Base-by-base conservation (phyloP, 768 basidiomycete species). In the Zangia roseola region DNA sequence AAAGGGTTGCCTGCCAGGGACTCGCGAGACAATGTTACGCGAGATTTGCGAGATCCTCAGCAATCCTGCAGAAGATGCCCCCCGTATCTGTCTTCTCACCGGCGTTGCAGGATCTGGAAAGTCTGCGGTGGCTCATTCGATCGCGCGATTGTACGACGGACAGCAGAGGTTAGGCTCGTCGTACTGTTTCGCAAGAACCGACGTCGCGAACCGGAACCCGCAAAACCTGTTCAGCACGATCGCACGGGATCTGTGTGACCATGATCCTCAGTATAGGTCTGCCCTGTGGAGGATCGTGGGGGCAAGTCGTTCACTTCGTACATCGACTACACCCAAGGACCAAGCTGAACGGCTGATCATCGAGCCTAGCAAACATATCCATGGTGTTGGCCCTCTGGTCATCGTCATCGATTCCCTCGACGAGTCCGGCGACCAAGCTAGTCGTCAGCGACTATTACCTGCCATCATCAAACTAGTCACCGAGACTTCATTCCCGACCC, bases 361-460 rank as follows among this genome's bases (percentile, higher is more conserved):
- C 17, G 34, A 28, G n/a, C 60, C 66, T 7, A 49, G 53, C 8
- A 12, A 31, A 21, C 17, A 43, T 8, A 19, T 64, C 16, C 50
- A 50, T 7, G 36, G 47, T 19, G 19, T 57, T 28, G 58, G 62
- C 2, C 65, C 67, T 8, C 40, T 67, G 2, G 31, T 68, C 12
- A 45, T 68, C 19, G 55, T 70, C 39, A 58, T 69, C 14, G 69
- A 71, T 39, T 64, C 48, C 9, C 48, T 68, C 12, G 61, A 64
- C 37, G 53, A 56, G 24, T 56, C 57, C 25, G 55, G 52, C 10
- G 38, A 57, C 16, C 14, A 19, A 19, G 34, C 21, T 6, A 7
- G 17, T 33, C 58, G 58, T 13, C 20, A 30, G n/a, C 38, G 31
- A 3, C 48, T 65, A 17, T 56, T 71, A 10, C 3, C 16, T 3